A percentile compares a stretch with the other conserved stretches of the same genome.
phyloP scores from a whole-genome alignment of 345 rosid species.

The Jatropha curcas region DNA sequence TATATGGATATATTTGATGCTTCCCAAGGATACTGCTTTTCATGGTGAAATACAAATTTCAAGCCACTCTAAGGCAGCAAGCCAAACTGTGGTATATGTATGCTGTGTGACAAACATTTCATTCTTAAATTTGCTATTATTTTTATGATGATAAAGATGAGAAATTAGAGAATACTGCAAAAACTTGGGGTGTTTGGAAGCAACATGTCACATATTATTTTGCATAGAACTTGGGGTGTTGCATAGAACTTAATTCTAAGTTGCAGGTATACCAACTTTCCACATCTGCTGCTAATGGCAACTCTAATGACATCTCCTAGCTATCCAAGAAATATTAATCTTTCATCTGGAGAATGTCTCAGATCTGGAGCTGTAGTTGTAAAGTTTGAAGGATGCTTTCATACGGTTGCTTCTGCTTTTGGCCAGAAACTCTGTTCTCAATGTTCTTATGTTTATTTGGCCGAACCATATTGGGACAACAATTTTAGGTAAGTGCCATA shows the following conservation, averaged over 20 bases:
- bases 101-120: neutral
- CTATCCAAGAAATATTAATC: conserved; percentile 24
- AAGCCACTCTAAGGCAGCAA: no score
- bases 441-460: conserved; percentile 30
- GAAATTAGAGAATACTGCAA: neutral
- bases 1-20: no score
- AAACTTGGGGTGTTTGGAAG: neutral
- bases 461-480: conserved; percentile 35
- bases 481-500: conserved; percentile 38
- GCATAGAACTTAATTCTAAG: neutral
- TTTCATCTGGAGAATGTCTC: conserved; percentile 23
- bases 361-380: conserved; percentile 31
- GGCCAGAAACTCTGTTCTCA: conserved; percentile 38
- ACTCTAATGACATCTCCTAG: conserved; percentile 30
- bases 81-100: no score
- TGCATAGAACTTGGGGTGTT: neutral
- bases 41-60: no score
- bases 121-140: neutral
- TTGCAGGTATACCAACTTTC: conserved; percentile 21
- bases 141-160: neutral
- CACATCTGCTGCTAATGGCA: conserved; percentile 38
- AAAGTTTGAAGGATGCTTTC: conserved; percentile 24
- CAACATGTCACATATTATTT: neutral
- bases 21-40: no score
- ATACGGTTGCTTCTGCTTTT: conserved; percentile 30